These are phyloP conservation scores for Neotropicomus parvogracilis DNA, from an alignment of 1,284 basidiomycete genomes.

Conservation along the genomic window DNA sequence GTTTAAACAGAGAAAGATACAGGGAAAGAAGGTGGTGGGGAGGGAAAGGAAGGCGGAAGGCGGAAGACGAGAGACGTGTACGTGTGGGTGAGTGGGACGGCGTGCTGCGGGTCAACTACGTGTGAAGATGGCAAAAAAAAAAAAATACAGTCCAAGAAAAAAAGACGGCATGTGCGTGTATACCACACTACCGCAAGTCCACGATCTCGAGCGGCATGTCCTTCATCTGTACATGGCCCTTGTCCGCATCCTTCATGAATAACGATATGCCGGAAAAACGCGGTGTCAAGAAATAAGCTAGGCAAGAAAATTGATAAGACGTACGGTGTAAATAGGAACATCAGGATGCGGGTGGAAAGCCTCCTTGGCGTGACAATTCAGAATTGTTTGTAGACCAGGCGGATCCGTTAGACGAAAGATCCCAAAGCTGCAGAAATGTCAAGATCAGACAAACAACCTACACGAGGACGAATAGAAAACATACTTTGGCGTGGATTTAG, in stretches of 20 bases:
- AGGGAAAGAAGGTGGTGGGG: too few relatives aligned
- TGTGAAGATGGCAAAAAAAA: too few relatives aligned
- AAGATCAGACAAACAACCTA: neutral
- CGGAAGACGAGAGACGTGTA: too few relatives aligned
- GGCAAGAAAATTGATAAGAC: constrained; percentile 13
- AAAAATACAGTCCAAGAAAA: neutral
- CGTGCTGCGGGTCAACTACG: too few relatives aligned
- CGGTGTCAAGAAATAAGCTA: neutral
- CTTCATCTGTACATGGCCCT: constrained; percentile 75
- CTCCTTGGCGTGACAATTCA: constrained; percentile 64
- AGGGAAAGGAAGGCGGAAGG: too few relatives aligned
- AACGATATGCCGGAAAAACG: too few relatives aligned
- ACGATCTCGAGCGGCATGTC: constrained; percentile 69
- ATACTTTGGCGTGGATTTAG: constrained; percentile 71
- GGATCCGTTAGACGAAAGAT: constrained; percentile 87
- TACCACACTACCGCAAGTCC: constrained; percentile 59
- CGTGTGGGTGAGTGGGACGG: too few relatives aligned
- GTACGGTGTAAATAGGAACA: constrained; percentile 77
- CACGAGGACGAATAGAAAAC: constrained; percentile 17
- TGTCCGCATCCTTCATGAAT: constrained; percentile 61
- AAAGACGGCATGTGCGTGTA: neutral
- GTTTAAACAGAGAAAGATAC: neutral
- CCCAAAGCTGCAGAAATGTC: constrained; percentile 56
- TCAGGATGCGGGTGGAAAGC: constrained; percentile 84
- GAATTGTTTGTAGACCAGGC: constrained; percentile 68